Percentiles rank a stretch among this genome's conserved stretches.
Evolutionary conservation across 2,329 filamentous ascomycete genomes (phyloP).

Genomic region (Fusarium denticulatum): DNA sequence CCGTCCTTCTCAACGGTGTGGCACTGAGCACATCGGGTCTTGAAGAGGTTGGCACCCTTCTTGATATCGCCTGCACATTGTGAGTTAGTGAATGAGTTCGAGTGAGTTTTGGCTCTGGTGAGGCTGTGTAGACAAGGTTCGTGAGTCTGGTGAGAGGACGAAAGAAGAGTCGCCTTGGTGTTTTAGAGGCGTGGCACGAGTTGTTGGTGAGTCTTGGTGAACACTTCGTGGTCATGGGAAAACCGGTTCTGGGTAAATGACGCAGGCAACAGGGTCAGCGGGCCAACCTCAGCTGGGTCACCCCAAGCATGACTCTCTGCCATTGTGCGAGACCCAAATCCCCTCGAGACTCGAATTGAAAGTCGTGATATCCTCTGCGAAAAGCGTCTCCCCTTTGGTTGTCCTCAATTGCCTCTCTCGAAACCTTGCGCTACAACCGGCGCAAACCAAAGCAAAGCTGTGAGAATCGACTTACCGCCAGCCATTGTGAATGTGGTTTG

Average conservation of each 20-base stretch:
- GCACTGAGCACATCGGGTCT: constrained; percentile 98
- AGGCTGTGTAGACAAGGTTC: not conserved
- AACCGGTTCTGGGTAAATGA: constrained; percentile 45
- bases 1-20: constrained; percentile 92
- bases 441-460: constrained; percentile 11
- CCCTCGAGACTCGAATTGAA: not conserved
- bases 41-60: constrained; percentile 99
- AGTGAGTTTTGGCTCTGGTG: not conserved
- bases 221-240: constrained; percentile 23
- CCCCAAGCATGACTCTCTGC: not conserved
- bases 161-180: not conserved
- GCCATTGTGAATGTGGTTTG: constrained; percentile 53
- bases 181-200: constrained; percentile 5
- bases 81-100: constrained; percentile 43
- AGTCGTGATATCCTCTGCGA: constrained; percentile 7
- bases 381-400: constrained; percentile 1
- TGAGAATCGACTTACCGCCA: constrained; percentile 53
- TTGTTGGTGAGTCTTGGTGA: constrained; percentile 23
- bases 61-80: constrained; percentile 82
- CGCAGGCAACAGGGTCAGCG: constrained; percentile 42
- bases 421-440: not conserved
- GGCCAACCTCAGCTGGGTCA: constrained; percentile 4
- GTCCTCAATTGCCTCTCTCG: constrained; percentile 35
- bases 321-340: not conserved
- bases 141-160: not conserved